Percentiles rank a stretch among this genome's conserved stretches.
Conservation (phyloP, 192 early-diverging fungal species). For the Lobosporangium transversale region DNA sequence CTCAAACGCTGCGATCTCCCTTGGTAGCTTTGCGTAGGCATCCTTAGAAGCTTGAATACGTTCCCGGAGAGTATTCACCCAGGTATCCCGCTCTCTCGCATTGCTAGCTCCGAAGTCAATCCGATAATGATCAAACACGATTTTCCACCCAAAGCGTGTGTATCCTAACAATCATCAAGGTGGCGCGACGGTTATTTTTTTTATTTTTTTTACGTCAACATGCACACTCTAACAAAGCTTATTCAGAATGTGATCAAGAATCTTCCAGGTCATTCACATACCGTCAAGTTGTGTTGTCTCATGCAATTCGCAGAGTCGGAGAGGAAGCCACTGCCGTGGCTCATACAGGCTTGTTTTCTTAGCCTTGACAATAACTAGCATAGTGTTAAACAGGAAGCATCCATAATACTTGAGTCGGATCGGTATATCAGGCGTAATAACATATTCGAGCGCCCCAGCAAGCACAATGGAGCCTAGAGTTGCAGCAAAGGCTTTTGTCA, state of each 20-base stretch:
- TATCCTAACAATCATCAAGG: slow-evolving; percentile 27
- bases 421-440: slow-evolving; percentile 47
- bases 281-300: slow-evolving; percentile 54
- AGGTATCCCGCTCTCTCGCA: slow-evolving; percentile 63
- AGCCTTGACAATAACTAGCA: slow-evolving; percentile 66
- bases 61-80: slow-evolving; percentile 57
- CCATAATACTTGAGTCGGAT: slow-evolving; percentile 63
- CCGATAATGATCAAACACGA: slow-evolving; percentile 49
- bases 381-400: slow-evolving; percentile 70
- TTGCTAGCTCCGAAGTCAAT: slow-evolving; percentile 67
- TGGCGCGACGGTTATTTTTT: not conserved
- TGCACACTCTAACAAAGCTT: no score
- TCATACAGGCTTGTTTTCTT: slow-evolving; percentile 60
- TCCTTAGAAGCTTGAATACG: slow-evolving; percentile 58
- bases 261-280: slow-evolving; percentile 16
- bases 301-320: slow-evolving; percentile 66
- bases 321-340: slow-evolving; percentile 74
- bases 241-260: not conserved
- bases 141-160: slow-evolving; percentile 40
- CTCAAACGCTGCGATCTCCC: slow-evolving; percentile 3
- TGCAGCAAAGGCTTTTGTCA: slow-evolving; percentile 47
- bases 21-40: slow-evolving; percentile 10
- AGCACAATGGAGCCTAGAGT: slow-evolving; percentile 54
- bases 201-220: not conserved
- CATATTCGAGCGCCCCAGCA: slow-evolving; percentile 59